Evolutionary conservation across 1,284 basidiomycete species (phyloP).

Genomic region (Salmacisia buchloeana): DNA sequence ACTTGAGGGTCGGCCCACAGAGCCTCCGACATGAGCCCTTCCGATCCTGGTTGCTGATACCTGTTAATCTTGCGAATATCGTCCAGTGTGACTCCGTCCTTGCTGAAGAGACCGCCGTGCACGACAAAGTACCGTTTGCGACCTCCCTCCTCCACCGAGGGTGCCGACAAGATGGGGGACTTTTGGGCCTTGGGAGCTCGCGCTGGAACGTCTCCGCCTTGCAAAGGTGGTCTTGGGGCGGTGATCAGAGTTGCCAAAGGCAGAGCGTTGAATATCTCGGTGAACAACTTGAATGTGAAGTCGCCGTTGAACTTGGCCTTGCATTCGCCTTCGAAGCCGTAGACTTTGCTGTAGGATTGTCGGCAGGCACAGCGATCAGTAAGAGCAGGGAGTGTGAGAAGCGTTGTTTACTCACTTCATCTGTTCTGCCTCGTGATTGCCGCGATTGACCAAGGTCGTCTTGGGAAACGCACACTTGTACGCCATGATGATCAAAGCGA

Average conservation of each 20-base stretch:
- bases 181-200: slow-evolving; percentile 35
- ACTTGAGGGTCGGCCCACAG: slow-evolving; percentile 81
- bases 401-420: too few relatives aligned
- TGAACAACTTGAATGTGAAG: slow-evolving; percentile 47
- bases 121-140: slow-evolving; percentile 88
- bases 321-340: slow-evolving; percentile 93
- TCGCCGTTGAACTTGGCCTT: slow-evolving; percentile 56
- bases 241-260: slow-evolving; percentile 82
- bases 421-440: slow-evolving; percentile 94
- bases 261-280: slow-evolving; percentile 40
- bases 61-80: slow-evolving; percentile 83
- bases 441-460: slow-evolving; percentile 59
- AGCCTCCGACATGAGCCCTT: slow-evolving; percentile 80
- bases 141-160: slow-evolving; percentile 52
- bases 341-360: too few relatives aligned
- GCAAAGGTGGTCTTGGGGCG: slow-evolving; percentile 62
- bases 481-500: slow-evolving; percentile 85
- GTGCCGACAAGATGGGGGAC: slow-evolving; percentile 63
- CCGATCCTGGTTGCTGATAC: slow-evolving; percentile 77
- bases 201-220: slow-evolving; percentile 28
- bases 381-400: slow-evolving; percentile 52
- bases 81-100: slow-evolving; percentile 85
- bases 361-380: slow-evolving; percentile 5
- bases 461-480: slow-evolving; percentile 69
- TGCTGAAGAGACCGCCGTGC: slow-evolving; percentile 84